Base-by-base conservation (phyloP, 2,329 filamentous ascomycete genomes). In the Trichophaea hybrida region DNA sequence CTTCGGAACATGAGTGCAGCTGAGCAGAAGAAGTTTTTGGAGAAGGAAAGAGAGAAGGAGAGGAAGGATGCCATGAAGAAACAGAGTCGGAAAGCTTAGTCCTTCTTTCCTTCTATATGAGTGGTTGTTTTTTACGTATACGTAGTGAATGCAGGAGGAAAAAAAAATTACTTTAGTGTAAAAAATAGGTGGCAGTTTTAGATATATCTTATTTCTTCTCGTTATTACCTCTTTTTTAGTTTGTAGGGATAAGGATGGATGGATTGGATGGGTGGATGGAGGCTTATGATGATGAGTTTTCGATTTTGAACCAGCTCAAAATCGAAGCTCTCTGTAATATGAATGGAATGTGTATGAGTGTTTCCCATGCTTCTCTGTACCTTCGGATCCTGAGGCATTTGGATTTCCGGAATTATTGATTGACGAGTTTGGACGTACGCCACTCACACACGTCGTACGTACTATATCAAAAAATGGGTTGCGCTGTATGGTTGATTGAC, bases 21-120 rank as follows among this genome's bases (percentile, higher is more conserved):
- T 73, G 85, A 86, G 62, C 87, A 91, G 77, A 86, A 87, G 77
- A 89, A 88, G 75, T 91, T 83, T 71, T 78, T 91, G 59, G 86
- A 90, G 68, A 85, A 82, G 73, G 86, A 91, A 77, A 81, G 78
- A 68, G 84, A 88, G 71, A 87, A 84, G 78, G 84, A 85, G 73
- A 72, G 76, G 66, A 77, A 74, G 70, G 83, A 79, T 72, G 75
- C 74, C 58, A 76, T 79, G 73, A 86, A 85, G 77, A 83, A 77
- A 74, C 76, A 77, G 72, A 31, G 44, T 35, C 15, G 55, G 4
- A 57, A 57, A 43, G 40, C 17, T 7, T 57, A 57, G 55, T 17
- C 5, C 5, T 46, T 17, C 24, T 46, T 6, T 46, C n/a, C 1
- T 6, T n/a, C 40, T 1, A 4, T 5, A 24, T 24, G 24, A 24